phyloP scores from a whole-genome alignment of 2,329 filamentous ascomycete genomes.

The Pyrenochaeta sp. region DNA sequence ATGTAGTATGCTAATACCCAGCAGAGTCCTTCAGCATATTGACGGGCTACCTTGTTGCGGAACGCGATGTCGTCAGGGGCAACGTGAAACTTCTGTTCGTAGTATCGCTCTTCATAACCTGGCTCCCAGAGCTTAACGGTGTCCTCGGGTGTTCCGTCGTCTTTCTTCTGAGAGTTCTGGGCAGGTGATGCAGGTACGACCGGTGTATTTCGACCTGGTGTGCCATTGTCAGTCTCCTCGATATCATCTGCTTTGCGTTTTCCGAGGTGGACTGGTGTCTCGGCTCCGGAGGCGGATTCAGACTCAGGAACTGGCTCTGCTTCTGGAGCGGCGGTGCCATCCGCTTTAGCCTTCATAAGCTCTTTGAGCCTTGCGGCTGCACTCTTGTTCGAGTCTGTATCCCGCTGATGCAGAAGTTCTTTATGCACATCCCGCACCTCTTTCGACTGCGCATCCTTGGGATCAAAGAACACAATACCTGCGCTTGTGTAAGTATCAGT shows the following conservation, averaged over 20 bases:
- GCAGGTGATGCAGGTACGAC: constrained; percentile 56
- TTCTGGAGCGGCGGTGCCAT: constrained; percentile 34
- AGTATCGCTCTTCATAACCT: constrained; percentile 94
- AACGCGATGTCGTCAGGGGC: constrained; percentile 84
- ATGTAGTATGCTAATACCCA: constrained; percentile 99
- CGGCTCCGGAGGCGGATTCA: constrained; percentile 43
- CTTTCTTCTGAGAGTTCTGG: constrained; percentile 48
- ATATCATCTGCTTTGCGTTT: constrained; percentile 82
- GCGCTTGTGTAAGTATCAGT: constrained; percentile 46
- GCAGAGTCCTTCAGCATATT: constrained; percentile 93
- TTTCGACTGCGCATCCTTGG: constrained; percentile 48
- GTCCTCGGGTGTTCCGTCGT: constrained; percentile 74
- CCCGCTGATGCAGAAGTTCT: constrained; percentile 84
- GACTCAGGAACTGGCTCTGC: constrained; percentile 24
- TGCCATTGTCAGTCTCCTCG: constrained; percentile 68
- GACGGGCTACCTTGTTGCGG: constrained; percentile 83
- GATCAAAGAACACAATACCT: constrained; percentile 47
- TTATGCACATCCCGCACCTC: constrained; percentile 71
- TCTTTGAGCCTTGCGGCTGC: constrained; percentile 83
- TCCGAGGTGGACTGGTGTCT: constrained; percentile 62
- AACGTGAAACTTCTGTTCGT: constrained; percentile 93
- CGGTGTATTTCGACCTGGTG: constrained; percentile 68
- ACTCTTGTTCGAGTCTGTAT: constrained; percentile 84
- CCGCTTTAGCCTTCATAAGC: constrained; percentile 68
- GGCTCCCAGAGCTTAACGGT: constrained; percentile 93